Evolutionary conservation across 257 asterid species (phyloP), one percentile per base, ranked within the genome.

Genomic region (Rauvolfia tetraphylla): DNA sequence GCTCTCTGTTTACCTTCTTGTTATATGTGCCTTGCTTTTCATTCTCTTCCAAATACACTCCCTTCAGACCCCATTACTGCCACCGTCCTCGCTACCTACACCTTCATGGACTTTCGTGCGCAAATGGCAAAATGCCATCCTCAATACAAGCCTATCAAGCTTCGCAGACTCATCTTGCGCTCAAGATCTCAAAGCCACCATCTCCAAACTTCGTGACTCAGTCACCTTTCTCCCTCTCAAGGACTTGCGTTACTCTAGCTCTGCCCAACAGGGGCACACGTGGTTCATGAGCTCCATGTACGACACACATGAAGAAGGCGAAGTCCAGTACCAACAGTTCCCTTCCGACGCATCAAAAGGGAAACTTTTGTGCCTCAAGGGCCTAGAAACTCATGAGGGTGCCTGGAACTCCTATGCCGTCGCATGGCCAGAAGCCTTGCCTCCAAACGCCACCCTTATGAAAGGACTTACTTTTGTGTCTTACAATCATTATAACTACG

Each of bases 241-340:
- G 75, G 97, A 92, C 81, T 66, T 87, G 18, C 86, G 94, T 4
- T 91, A 79, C 65, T 53, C 93, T 8, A n/a, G 51, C 13, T 49
- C 74, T 2, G 82, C 97, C 63, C 87, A 79, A 76, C 74, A 79
- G 69, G 97, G 93, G 14, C 92, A 91, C 89, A 91, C 97, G 0
- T 90, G 97, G 97, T 91, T 91, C 92, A 91, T 91, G 97, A 91
- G 97, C 78, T 88, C 96, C 65, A 23, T 86, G 73, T 68, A 83
- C 7, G 96, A 87, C 73, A 79, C 79, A 36, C 87, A 86, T 2
- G 92, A 87, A 66, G 79, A 84, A 74, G 97, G 96, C 10, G 87
- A 86, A 31, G 93, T 86, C 20, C 90, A 85, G 33, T 84, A 86
- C 86, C 93, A 88, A 77, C 76, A 81, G 25, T 88, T 85, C 80